A percentile compares a stretch with the other conserved stretches of the same genome.
Conservation (phyloP, 768 basidiomycete genomes). For the Mycena vitilis region DNA sequence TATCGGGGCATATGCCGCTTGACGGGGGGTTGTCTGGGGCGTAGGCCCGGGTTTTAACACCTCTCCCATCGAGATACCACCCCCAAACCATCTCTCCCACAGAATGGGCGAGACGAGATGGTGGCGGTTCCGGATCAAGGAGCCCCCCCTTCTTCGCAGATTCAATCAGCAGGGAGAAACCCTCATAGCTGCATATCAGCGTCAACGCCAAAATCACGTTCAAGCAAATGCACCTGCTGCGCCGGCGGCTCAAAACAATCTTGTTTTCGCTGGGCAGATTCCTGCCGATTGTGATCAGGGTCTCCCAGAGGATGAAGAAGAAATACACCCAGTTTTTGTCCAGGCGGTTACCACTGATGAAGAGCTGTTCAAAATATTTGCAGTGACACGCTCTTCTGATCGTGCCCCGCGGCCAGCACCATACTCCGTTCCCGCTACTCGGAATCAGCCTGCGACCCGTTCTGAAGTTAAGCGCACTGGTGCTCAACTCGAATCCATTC, state of each 20-base stretch:
- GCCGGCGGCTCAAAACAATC: constrained; percentile 5
- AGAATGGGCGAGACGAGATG: no score
- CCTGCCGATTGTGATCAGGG: neutral
- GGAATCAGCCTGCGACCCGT: constrained; percentile 1
- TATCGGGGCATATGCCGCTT: no score
- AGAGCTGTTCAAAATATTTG: constrained; percentile 3
- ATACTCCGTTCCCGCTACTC: neutral
- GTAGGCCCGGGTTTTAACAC: no score
- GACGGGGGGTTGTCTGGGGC: no score
- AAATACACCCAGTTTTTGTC: constrained; percentile 5
- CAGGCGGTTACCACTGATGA: constrained; percentile 10
- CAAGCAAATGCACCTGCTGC: neutral
- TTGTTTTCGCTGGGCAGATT: neutral
- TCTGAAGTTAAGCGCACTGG: constrained; percentile 12
- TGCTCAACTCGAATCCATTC: neutral
- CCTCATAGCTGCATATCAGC: constrained; percentile 1
- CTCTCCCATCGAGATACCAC: no score
- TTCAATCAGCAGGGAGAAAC: constrained; percentile 19
- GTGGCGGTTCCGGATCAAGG: no score
- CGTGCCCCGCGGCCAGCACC: neutral
- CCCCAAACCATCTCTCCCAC: no score
- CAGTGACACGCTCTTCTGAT: constrained; percentile 14
- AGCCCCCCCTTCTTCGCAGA: constrained; percentile 8
- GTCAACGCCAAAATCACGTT: neutral
- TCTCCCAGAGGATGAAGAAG: neutral